phyloP scores from a whole-genome alignment of 139 green algal genomes.

The Yamagishiella unicocca region DNA sequence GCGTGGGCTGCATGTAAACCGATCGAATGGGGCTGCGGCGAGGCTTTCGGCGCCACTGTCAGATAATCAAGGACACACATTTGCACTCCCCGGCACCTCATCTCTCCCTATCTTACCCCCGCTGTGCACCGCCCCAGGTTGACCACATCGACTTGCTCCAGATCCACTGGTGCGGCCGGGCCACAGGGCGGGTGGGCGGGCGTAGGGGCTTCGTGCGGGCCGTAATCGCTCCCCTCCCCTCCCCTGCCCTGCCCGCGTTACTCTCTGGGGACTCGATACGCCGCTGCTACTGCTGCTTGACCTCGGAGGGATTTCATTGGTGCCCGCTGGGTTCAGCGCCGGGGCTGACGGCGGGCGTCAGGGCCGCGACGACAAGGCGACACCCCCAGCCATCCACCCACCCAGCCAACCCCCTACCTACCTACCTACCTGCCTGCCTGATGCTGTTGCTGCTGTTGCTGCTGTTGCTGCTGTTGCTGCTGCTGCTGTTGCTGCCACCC shows the following conservation, averaged over 20 bases:
- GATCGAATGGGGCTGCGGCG: no score
- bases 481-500: not conserved
- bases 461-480: no score
- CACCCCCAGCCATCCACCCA: not conserved
- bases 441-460: no score
- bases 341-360: not conserved
- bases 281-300: not conserved
- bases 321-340: not conserved
- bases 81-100: not conserved
- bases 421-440: no score
- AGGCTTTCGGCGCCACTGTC: no score
- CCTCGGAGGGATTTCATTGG: no score
- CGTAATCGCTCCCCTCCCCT: no score
- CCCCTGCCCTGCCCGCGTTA: no score
- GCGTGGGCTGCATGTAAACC: no score
- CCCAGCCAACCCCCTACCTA: not conserved
- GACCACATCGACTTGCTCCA: conserved; percentile 96
- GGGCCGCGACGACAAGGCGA: not conserved
- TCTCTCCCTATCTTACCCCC: not conserved
- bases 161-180: conserved; percentile 72
- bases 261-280: not conserved
- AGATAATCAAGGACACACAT: no score
- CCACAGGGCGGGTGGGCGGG: not conserved
- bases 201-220: no score
- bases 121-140: conserved; percentile 44